Evolutionary conservation across 2,329 filamentous ascomycete species (phyloP), one percentile per base, ranked within the genome.

Genomic region (Dactylellina sp.): DNA sequence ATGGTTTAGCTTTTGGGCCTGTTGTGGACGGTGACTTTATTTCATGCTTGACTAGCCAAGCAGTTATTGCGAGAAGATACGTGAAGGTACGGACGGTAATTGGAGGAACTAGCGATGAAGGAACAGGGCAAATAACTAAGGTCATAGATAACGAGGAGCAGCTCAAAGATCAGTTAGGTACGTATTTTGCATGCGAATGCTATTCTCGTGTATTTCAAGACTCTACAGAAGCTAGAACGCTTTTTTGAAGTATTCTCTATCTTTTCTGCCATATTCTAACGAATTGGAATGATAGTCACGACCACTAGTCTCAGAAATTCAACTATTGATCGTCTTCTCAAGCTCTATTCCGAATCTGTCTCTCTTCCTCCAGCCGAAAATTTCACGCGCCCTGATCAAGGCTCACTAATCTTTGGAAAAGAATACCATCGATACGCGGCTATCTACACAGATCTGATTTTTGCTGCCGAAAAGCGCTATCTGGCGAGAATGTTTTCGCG

Each of bases 91-190:
- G 88, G 1, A 84, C 90, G 46, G 82, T 91, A 7, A 81, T 84
- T 37, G 89, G 89, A 6, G 85, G 84, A 35, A 91, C 89, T 79
- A 85, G 84, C 0, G 89, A 91, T 76, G 89, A 91, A 79, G 89
- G 87, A 1, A 85, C 84, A 0, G 49, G 59, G 14, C 25, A 50
- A 16, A 25, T 55, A 7, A 18, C 28, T 5, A 32, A 32, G 28
- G 4, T 18, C 7, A 7, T 52, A 1, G 40, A 62, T 9, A 52
- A 28, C 24, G 40, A 44, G 14, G 12, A 50, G 39, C 28, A 62
- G 16, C 49, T 62, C 7, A 50, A 7, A 16, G 35, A 40, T 20
- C 50, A 25, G 2, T 16, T 62, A 50, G 32, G 59, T 62, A 52
- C 9, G 28, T 32, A 9, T n/a, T n/a, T n/a, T n/a, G n/a, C n/a